A percentile compares a stretch with the other conserved stretches of the same genome.
Conservation (phyloP, 371 early-diverging fungal genomes). For the Mucor racemosus region DNA sequence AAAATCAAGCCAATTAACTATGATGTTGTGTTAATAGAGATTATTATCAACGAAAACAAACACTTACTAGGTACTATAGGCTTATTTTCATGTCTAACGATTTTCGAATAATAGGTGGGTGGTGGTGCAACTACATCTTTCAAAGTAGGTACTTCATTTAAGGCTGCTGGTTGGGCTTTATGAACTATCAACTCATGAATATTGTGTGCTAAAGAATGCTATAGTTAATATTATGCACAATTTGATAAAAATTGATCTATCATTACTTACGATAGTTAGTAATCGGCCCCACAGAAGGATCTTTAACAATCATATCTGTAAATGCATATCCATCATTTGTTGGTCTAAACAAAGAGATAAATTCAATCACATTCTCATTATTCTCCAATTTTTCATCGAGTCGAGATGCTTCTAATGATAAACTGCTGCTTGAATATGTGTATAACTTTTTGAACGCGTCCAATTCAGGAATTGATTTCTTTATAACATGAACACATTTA, state of each 20-base stretch:
- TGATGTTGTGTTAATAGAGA: not conserved
- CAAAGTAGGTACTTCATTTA: conserved; percentile 30
- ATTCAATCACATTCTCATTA: conserved; percentile 10
- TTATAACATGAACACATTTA: not conserved
- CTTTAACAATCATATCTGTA: conserved; percentile 32
- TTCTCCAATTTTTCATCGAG: conserved; percentile 24
- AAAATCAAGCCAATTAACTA: conserved; percentile 59
- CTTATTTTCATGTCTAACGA: conserved; percentile 42
- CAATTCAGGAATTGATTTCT: conserved; percentile 7
- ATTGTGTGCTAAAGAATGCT: conserved; percentile 26
- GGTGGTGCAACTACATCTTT: conserved; percentile 41
- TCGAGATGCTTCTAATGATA: conserved; percentile 26
- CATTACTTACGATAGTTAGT: conserved; percentile 33
- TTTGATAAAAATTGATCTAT: not conserved
- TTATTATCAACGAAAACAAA: not conserved
- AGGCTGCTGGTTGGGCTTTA: conserved; percentile 27
- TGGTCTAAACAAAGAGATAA: conserved; percentile 44
- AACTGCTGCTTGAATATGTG: conserved; percentile 10
- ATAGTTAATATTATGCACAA: not conserved
- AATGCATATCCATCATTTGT: conserved; percentile 52
- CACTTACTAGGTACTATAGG: conserved; percentile 40
- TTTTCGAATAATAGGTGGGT: conserved; percentile 33
- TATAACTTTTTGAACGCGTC: conserved; percentile 23
- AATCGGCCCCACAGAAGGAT: conserved; percentile 5
- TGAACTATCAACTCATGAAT: conserved; percentile 44